phyloP scores from a whole-genome alignment of 2,329 filamentous ascomycete genomes.

The Zymoseptoria ardabiliae region DNA sequence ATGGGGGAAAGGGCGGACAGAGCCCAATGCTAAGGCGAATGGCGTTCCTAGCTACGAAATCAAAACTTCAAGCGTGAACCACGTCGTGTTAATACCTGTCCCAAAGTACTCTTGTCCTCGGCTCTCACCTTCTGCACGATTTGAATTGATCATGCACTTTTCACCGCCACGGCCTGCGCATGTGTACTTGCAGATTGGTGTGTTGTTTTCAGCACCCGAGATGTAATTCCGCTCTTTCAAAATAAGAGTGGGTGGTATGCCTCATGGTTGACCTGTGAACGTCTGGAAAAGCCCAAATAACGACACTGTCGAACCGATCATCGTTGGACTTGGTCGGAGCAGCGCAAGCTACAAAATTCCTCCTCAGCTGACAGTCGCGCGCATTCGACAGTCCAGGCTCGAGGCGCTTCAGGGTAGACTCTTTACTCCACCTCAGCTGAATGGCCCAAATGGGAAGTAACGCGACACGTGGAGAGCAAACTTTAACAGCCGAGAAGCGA shows the following conservation, averaged over 20 bases:
- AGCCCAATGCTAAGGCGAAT: slow-evolving; percentile 16
- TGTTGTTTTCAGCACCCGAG: too few species aligned
- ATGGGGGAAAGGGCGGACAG: not conserved
- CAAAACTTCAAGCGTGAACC: not conserved
- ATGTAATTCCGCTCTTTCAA: too few species aligned
- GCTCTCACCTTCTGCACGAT: not conserved
- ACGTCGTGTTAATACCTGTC: not conserved
- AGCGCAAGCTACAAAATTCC: too few species aligned
- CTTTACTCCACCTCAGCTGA: not conserved
- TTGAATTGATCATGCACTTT: too few species aligned
- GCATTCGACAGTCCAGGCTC: not conserved
- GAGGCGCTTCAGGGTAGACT: not conserved
- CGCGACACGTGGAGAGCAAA: not conserved
- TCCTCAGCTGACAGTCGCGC: not conserved
- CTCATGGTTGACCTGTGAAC: too few species aligned
- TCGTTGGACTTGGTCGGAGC: too few species aligned
- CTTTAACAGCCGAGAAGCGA: not conserved
- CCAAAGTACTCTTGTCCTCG: too few species aligned
- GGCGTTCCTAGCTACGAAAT: slow-evolving; percentile 12
- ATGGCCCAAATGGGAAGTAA: not conserved
- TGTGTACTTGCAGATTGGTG: too few species aligned
- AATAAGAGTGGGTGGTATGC: too few species aligned
- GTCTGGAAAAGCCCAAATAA: too few species aligned
- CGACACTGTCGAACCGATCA: too few species aligned
- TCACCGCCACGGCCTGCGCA: too few species aligned